Conservation (phyloP, 768 basidiomycete genomes). For the Multifurca ochricompacta region DNA sequence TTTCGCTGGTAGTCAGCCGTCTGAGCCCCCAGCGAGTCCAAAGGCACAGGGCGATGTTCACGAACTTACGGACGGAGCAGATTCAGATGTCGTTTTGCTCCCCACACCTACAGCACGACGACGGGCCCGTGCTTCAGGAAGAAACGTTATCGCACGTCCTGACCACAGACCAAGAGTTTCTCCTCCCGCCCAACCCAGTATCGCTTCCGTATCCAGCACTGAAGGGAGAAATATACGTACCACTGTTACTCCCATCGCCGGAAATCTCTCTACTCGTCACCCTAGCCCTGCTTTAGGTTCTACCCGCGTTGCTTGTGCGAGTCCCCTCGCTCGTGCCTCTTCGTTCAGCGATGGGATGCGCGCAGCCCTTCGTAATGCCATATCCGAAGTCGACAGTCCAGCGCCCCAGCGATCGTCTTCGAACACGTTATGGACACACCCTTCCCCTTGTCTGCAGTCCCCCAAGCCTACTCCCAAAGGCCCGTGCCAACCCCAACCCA, state of each 20-base stretch:
- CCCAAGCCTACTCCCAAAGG: background rate
- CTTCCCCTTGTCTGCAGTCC: background rate
- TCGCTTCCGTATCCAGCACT: background rate
- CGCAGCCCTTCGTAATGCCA: slow-evolving; percentile 3
- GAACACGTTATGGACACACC: background rate
- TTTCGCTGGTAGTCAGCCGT: slow-evolving; percentile 6
- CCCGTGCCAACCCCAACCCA: background rate
- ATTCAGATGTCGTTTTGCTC: background rate
- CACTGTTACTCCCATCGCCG: background rate
- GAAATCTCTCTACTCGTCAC: background rate
- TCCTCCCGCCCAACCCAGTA: background rate
- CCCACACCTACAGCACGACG: background rate
- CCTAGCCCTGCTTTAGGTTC: background rate
- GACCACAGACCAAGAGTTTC: background rate
- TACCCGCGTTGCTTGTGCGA: background rate
- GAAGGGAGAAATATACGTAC: background rate
- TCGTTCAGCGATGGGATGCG: slow-evolving; percentile 12
- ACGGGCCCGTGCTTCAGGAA: background rate
- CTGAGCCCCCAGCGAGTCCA: slow-evolving; percentile 4
- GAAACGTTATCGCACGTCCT: background rate
- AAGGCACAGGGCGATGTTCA: background rate
- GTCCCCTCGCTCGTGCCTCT: slow-evolving; percentile 1
- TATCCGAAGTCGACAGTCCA: background rate
- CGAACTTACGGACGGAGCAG: background rate
- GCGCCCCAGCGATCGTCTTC: background rate